Evolutionary conservation across 2,329 filamentous ascomycete genomes (phyloP).

Genomic region (Coniochaeta sp.): DNA sequence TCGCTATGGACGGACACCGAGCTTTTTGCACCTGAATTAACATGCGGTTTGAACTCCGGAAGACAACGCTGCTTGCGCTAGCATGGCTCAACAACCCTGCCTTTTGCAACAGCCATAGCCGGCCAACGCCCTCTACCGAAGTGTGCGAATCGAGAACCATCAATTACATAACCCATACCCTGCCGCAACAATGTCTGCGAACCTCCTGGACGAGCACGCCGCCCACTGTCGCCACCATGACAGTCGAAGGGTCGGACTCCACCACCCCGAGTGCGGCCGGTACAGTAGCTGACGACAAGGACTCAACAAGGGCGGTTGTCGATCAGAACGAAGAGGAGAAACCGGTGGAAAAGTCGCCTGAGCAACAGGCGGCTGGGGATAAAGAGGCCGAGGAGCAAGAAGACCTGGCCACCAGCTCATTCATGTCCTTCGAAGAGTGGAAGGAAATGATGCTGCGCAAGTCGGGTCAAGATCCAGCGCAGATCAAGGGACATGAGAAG

Average conservation of each 20-base stretch:
- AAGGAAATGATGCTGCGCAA: conserved; percentile 87
- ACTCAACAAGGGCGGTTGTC: conserved; percentile 11
- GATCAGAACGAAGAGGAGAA: conserved; percentile 27
- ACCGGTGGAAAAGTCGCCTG: conserved; percentile 11
- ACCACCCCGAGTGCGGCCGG: conserved; percentile 6
- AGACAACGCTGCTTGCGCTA: conserved; percentile 1
- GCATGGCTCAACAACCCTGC: background rate
- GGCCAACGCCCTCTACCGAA: too few species aligned
- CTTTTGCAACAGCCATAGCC: background rate
- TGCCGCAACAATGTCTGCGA: conserved; percentile 69
- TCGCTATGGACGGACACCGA: conserved; percentile 1
- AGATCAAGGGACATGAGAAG: conserved; percentile 52
- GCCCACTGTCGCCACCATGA: conserved; percentile 10
- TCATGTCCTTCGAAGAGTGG: conserved; percentile 98
- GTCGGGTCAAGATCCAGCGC: conserved; percentile 64
- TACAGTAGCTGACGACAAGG: background rate
- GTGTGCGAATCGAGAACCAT: conserved; percentile 57
- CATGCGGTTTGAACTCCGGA: background rate
- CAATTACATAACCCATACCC: conserved; percentile 74
- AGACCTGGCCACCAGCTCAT: conserved; percentile 58
- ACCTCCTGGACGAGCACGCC: conserved; percentile 45
- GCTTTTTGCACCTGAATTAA: background rate
- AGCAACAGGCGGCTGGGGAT: conserved; percentile 44
- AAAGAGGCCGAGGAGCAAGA: conserved; percentile 58
- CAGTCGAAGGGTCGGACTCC: conserved; percentile 6